Percentiles rank a stretch among this genome's conserved stretches.
phyloP scores from a whole-genome alignment of 148 eudicot species.

The Camellia japonica region DNA sequence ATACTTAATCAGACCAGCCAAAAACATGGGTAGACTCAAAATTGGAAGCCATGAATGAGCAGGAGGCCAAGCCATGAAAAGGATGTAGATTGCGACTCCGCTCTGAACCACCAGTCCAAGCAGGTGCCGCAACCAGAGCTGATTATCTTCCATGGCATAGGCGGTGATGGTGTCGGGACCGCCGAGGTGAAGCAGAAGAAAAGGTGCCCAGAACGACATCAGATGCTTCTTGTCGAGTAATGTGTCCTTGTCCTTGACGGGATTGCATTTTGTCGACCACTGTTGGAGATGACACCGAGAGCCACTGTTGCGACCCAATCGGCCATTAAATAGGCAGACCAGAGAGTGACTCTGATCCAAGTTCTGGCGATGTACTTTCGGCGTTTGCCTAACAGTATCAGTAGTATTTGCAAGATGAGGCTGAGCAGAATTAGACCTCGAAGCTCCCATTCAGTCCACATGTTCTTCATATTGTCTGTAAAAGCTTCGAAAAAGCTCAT shows the following conservation, averaged over 20 bases:
- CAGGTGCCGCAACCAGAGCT: slow-evolving; percentile 49
- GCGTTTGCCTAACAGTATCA: slow-evolving; percentile 28
- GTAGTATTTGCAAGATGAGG: slow-evolving; percentile 30
- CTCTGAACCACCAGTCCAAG: slow-evolving; percentile 34
- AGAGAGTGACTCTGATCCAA: slow-evolving; percentile 24
- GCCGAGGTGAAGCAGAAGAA: slow-evolving; percentile 34
- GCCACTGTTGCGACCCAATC: slow-evolving; percentile 32
- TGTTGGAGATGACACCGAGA: slow-evolving; percentile 31
- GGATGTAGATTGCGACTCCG: slow-evolving; percentile 27
- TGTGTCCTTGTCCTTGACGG: too few species aligned
- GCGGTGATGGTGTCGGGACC: slow-evolving; percentile 41
- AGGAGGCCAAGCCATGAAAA: slow-evolving; percentile 33
- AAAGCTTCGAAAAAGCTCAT: slow-evolving; percentile 24
- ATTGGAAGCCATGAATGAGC: slow-evolving; percentile 17
- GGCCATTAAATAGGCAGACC: slow-evolving; percentile 38
- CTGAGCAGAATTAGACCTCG: slow-evolving; percentile 33
- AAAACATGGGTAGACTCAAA: slow-evolving; percentile 24
- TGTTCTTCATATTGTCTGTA: slow-evolving; percentile 11
- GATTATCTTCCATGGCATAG: slow-evolving; percentile 35
- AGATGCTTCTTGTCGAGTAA: not conserved
- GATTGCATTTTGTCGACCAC: not conserved
- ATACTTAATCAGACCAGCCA: slow-evolving; percentile 41
- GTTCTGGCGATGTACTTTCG: slow-evolving; percentile 25
- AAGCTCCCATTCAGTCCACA: slow-evolving; percentile 40
- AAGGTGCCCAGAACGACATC: slow-evolving; percentile 37